Percentiles rank a stretch among this genome's conserved stretches.
These are phyloP conservation scores for Colletotrichum sp. DNA, from an alignment of 2,329 filamentous ascomycete genomes.

Conservation along the genomic window DNA sequence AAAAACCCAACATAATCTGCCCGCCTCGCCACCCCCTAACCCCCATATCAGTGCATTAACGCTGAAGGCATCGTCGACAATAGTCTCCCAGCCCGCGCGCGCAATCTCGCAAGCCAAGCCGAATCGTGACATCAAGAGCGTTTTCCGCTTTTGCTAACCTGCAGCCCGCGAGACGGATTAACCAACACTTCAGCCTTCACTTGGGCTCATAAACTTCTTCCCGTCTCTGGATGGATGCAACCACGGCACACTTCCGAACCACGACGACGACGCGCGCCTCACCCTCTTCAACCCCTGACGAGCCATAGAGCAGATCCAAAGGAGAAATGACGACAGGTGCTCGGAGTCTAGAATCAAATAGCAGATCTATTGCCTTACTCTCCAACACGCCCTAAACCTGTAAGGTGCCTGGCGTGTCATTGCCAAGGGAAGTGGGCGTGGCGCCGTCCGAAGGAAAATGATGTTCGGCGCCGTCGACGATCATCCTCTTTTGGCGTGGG, in stretches of 20 bases:
- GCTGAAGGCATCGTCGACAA: background rate
- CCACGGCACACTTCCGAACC: background rate
- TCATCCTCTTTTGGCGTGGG: background rate
- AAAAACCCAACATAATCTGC: background rate
- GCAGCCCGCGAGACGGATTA: background rate
- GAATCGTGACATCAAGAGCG: background rate
- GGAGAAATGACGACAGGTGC: background rate
- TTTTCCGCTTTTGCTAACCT: background rate
- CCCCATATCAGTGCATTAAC: background rate
- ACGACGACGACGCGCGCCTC: background rate
- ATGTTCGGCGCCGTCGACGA: background rate
- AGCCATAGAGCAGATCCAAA: background rate
- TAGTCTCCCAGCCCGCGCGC: background rate
- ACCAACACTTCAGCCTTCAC: background rate
- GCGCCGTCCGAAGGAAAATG: background rate
- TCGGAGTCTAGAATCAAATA: background rate
- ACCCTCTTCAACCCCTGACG: background rate
- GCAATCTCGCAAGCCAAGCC: background rate
- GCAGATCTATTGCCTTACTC: background rate
- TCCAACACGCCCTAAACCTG: background rate
- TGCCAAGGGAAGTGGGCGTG: background rate
- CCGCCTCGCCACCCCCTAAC: background rate
- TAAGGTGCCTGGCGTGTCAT: background rate
- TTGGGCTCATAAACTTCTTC: background rate
- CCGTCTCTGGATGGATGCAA: background rate